Evolutionary conservation across 2,329 filamentous ascomycete genomes (phyloP).

Genomic region (Coniochaeta sp.): DNA sequence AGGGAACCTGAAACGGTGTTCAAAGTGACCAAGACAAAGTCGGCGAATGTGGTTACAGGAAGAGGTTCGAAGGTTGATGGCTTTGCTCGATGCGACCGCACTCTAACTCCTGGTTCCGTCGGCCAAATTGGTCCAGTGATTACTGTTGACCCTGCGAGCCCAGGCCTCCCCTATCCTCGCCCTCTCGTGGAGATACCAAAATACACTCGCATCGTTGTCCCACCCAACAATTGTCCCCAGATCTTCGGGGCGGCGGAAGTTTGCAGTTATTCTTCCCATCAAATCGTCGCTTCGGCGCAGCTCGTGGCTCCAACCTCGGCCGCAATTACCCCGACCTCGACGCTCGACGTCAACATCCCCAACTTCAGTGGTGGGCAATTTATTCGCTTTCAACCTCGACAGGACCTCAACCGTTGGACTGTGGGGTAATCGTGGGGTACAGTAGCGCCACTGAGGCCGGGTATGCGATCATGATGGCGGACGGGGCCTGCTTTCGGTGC

Average conservation of each 20-base stretch:
- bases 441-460: neutral
- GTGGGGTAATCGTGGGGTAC: neutral
- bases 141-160: neutral
- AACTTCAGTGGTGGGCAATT: constrained; percentile 2
- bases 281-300: neutral
- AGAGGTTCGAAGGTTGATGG: too few species aligned
- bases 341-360: neutral
- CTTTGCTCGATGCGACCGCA: neutral
- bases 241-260: neutral
- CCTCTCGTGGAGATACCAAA: too few species aligned
- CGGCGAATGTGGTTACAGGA: neutral
- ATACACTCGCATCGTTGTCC: too few species aligned
- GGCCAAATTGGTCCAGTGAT: neutral
- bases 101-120: neutral
- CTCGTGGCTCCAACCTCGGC: neutral
- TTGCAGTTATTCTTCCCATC: neutral
- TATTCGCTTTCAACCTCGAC: neutral
- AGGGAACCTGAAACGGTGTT: neutral
- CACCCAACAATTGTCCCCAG: too few species aligned
- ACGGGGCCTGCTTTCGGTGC: neutral
- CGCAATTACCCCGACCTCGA: neutral
- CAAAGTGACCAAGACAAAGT: too few species aligned
- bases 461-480: neutral
- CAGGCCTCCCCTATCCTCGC: too few species aligned
- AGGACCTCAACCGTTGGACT: neutral